These are phyloP conservation scores for Wallemia mellicola DNA, from an alignment of 1,284 basidiomycete species.

Conservation along the genomic window DNA sequence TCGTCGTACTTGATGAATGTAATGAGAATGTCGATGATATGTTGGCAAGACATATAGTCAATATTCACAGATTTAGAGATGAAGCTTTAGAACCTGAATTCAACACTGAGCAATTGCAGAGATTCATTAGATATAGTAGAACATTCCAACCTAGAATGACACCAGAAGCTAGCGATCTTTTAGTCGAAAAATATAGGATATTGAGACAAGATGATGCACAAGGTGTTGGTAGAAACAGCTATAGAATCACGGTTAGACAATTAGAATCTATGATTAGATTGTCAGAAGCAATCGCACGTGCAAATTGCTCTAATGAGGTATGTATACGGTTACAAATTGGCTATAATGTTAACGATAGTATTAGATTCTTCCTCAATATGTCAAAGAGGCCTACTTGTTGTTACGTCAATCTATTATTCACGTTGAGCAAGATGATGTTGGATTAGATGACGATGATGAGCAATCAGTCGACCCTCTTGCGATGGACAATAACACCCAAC, in stretches of 20 bases:
- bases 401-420: conserved; percentile 94
- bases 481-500: conserved; percentile 28
- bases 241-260: conserved; percentile 84
- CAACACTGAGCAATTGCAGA: conserved; percentile 77
- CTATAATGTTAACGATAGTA: too few species aligned
- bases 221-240: conserved; percentile 65
- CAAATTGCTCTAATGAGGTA: conserved; percentile 80
- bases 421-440: conserved; percentile 95
- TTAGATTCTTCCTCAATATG: conserved; percentile 76
- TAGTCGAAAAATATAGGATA: conserved; percentile 86
- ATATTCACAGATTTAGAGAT: conserved; percentile 84
- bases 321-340: too few species aligned
- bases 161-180: conserved; percentile 60
- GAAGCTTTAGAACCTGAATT: conserved; percentile 87
- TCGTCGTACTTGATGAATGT: conserved; percentile 93
- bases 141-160: conserved; percentile 94
- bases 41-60: conserved; percentile 89
- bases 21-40: conserved; percentile 74
- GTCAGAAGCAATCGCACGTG: conserved; percentile 84
- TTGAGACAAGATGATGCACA: conserved; percentile 73
- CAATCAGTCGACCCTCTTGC: conserved; percentile 22
- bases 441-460: conserved; percentile 77
- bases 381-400: conserved; percentile 78
- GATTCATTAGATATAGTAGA: conserved; percentile 85
- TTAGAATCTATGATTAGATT: conserved; percentile 91